These are phyloP conservation scores for Phalaenopsis equestris DNA, from an alignment of 106 monocot genomes.

Conservation along the genomic window DNA sequence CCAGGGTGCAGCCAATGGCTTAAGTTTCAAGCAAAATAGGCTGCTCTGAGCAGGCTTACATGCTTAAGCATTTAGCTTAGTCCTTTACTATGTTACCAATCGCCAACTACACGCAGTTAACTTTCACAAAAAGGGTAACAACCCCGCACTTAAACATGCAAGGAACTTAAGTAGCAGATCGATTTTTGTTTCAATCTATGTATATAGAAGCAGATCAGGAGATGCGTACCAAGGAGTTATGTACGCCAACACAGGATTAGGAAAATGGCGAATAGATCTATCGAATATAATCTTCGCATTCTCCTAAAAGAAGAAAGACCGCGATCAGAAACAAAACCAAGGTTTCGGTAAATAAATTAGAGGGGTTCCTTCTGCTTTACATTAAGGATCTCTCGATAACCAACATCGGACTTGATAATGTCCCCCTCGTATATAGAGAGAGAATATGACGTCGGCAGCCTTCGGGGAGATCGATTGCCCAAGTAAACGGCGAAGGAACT, in stretches of 20 bases:
- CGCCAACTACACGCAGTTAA: too few relatives aligned
- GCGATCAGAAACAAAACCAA: neutral
- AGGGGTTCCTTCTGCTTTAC: slow-evolving; percentile 23
- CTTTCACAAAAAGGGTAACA: neutral
- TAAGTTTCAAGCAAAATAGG: too few relatives aligned
- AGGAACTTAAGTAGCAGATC: neutral
- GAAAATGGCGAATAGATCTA: slow-evolving; percentile 44
- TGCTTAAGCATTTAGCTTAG: too few relatives aligned
- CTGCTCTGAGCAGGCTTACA: too few relatives aligned
- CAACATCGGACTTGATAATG: slow-evolving; percentile 48
- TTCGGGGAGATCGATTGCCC: neutral
- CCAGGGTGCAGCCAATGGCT: too few relatives aligned
- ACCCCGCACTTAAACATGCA: neutral
- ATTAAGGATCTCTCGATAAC: slow-evolving; percentile 52
- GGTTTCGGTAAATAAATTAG: neutral
- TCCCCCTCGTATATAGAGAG: slow-evolving; percentile 55
- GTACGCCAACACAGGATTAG: slow-evolving; percentile 77
- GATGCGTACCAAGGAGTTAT: slow-evolving; percentile 76
- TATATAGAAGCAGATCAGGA: neutral
- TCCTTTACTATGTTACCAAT: too few relatives aligned
- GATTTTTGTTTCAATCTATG: neutral
- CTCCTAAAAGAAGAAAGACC: slow-evolving; percentile 26
- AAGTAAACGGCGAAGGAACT: slow-evolving; percentile 12
- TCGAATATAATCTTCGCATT: slow-evolving; percentile 40
- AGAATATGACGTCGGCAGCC: neutral